phyloP scores from a whole-genome alignment of 116 monocot genomes.

The Papilionanthe hybrid region DNA sequence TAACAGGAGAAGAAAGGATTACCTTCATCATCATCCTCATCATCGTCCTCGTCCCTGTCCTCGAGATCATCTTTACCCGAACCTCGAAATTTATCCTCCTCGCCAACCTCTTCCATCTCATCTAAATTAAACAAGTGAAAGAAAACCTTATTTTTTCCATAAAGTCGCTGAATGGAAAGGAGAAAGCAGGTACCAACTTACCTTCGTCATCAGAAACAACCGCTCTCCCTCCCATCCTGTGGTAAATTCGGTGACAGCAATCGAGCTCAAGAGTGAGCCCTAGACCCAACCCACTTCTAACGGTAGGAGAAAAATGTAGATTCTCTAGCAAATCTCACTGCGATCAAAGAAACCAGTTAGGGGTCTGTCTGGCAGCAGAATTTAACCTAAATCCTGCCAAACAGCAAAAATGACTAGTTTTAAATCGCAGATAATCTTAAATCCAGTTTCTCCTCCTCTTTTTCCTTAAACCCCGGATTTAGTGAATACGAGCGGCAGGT shows the following conservation, averaged over 20 bases:
- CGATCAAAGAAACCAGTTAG: too few relatives aligned
- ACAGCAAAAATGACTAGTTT: too few relatives aligned
- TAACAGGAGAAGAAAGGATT: not conserved
- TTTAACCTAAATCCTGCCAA: too few relatives aligned
- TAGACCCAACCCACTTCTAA: not conserved
- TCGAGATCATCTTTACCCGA: constrained; percentile 8
- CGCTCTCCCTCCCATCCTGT: constrained; percentile 51
- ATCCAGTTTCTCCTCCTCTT: too few relatives aligned
- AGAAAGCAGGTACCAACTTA: not conserved
- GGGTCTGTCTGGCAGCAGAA: too few relatives aligned
- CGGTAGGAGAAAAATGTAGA: not conserved
- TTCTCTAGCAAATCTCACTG: not conserved
- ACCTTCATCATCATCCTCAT: constrained; percentile 57
- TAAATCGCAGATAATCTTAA: too few relatives aligned
- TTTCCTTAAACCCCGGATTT: too few relatives aligned
- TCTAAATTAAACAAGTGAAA: constrained; percentile 30
- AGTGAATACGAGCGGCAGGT: too few relatives aligned
- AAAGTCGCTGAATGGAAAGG: not conserved
- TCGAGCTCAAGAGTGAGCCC: not conserved
- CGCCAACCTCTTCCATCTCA: constrained; percentile 68
- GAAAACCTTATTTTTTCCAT: not conserved
- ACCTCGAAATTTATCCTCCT: constrained; percentile 38
- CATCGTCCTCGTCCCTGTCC: constrained; percentile 39
- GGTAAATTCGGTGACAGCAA: not conserved
- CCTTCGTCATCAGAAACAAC: constrained; percentile 82